Evolutionary conservation across 1,284 basidiomycete species (phyloP), one percentile per base, ranked within the genome.

Genomic region (Cutaneotrichosporon cutaneum): DNA sequence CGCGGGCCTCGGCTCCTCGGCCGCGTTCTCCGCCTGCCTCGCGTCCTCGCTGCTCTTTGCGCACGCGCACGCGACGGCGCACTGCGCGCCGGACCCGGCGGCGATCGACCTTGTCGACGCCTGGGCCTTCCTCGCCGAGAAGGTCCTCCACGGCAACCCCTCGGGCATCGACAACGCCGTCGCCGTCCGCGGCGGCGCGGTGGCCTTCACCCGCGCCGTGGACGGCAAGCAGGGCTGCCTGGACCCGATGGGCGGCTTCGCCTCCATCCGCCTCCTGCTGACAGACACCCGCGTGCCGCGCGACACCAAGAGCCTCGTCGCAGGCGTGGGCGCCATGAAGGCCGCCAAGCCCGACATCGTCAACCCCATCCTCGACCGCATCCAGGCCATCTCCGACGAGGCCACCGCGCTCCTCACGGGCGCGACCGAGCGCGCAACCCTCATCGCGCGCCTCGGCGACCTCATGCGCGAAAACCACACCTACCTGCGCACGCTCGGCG

Each of bases 161-260:
- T 95, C 92, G 62, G 96, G 96, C 22, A 91, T 99, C 35, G 96
- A 99, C 79, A 99, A 99, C 78, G 90, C 93, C 18, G 92, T 98
- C 35, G 85, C 92, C 9, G 90, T 94, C 0, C 91, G 89, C 72
- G 96, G 96, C 21, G 95, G 96, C 54, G 96, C 94, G 22, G 84
- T 99, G 66, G 87, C 89, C 26, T 99, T 96, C 79, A 91, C 89
- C 6, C 87, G 91, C 56, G 84, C 90, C 62, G 88, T 90, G 30
- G 90, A 90, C 69, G 86, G 85, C 58, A 85, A 86, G 73, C 85
- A 86, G 72, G 86, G 87, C 69, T 88, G 89, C 51, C 90, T 98
- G 87, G 88, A 92, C 75, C 82, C 84, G 21, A 88, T 99, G 67
- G 85, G 89, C 66, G 92, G 92, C 86, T 94, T 89, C 81, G 85